phyloP scores from a whole-genome alignment of 345 rosid genomes.

The Erysimum cheiranthoides region DNA sequence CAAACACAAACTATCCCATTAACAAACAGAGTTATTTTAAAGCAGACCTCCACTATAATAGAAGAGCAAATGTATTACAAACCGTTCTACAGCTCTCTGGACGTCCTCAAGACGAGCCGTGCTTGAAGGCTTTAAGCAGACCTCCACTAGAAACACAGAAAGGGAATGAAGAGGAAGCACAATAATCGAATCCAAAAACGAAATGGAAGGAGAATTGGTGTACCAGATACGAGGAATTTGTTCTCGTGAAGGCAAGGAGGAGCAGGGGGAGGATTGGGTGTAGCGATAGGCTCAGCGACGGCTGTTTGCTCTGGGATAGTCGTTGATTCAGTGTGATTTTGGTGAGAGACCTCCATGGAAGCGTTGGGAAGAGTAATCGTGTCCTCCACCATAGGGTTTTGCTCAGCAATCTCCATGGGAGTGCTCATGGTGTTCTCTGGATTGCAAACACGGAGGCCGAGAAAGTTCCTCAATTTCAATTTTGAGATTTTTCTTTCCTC shows the following conservation, averaged over 20 bases:
- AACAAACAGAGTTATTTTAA: background rate
- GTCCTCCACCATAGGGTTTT: conserved; percentile 33
- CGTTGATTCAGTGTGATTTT: background rate
- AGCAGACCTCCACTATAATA: background rate
- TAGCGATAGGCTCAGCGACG: conserved; percentile 42
- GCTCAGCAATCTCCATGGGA: conserved; percentile 73
- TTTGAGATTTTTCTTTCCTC: conserved; percentile 23
- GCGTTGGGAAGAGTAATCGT: conserved; percentile 36
- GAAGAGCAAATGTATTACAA: conserved; percentile 8
- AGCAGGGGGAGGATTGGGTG: conserved; percentile 34
- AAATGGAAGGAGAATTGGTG: background rate
- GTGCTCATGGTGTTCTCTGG: conserved; percentile 50
- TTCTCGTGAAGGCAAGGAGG: conserved; percentile 41
- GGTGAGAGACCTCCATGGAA: conserved; percentile 40
- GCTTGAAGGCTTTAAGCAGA: conserved; percentile 88
- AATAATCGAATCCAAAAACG: background rate
- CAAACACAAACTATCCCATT: conserved; percentile 26
- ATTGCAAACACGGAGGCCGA: conserved; percentile 4
- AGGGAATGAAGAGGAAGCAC: background rate
- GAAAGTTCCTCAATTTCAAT: background rate
- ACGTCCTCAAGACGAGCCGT: conserved; percentile 76
- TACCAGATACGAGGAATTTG: conserved; percentile 79
- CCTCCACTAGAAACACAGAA: conserved; percentile 65
- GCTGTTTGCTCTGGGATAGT: conserved; percentile 33
- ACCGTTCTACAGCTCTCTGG: conserved; percentile 77